These are phyloP conservation scores for Cetradonia linearis DNA, from an alignment of 495 filamentous ascomycete species.

Conservation along the genomic window DNA sequence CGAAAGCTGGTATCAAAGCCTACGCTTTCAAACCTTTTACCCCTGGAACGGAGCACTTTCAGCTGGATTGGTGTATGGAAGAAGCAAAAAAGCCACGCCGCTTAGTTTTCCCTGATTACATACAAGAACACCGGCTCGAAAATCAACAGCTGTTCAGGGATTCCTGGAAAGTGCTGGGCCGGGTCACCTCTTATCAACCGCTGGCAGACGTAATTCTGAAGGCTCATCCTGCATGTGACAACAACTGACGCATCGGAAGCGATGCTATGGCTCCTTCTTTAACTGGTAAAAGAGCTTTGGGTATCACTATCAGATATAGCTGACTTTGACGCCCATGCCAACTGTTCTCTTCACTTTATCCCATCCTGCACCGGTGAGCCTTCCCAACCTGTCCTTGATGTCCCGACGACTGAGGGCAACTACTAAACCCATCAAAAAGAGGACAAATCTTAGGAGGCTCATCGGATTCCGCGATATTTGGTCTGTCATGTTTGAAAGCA, in stretches of 20 bases:
- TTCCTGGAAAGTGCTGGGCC: neutral
- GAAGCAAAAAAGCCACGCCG: neutral
- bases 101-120: neutral
- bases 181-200: neutral
- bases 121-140: neutral
- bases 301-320: conserved; percentile 58
- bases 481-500: conserved; percentile 51
- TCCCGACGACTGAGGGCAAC: conserved; percentile 64
- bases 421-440: conserved; percentile 74
- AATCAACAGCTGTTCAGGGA: neutral
- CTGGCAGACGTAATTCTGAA: neutral
- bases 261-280: too few species aligned
- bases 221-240: neutral
- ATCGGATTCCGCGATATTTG: conserved; percentile 63
- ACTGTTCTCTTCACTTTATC: conserved; percentile 74
- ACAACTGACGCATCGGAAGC: neutral
- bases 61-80: neutral
- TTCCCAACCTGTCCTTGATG: conserved; percentile 62
- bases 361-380: conserved; percentile 61
- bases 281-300: neutral
- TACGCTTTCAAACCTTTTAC: neutral
- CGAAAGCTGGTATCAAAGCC: neutral
- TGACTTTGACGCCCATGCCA: conserved; percentile 96
- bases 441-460: conserved; percentile 59
- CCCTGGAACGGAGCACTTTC: neutral